These are phyloP conservation scores for Pseudomassariella vexata DNA, from an alignment of 2,329 filamentous ascomycete genomes.

Conservation along the genomic window DNA sequence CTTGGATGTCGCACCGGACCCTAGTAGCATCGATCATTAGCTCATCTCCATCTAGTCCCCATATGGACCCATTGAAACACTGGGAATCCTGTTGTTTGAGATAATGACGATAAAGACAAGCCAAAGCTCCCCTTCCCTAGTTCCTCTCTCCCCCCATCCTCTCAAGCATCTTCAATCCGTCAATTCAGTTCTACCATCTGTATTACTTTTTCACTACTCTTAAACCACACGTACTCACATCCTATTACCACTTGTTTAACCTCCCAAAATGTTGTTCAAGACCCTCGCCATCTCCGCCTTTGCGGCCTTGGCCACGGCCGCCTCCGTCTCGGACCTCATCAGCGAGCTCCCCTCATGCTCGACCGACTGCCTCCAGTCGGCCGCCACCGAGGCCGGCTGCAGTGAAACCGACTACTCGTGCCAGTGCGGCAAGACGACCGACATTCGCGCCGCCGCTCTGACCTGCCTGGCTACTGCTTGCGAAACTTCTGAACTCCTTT, in stretches of 20 bases:
- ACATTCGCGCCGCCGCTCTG: conserved; percentile 23
- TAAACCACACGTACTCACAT: neutral
- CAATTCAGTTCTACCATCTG: no score
- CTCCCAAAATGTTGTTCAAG: conserved; percentile 16
- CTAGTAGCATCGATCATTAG: no score
- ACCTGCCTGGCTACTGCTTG: conserved; percentile 30
- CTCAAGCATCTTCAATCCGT: no score
- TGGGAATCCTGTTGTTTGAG: no score
- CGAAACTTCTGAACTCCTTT: conserved; percentile 22
- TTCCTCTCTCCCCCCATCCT: no score
- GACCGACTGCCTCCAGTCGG: conserved; percentile 24
- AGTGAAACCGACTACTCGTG: conserved; percentile 24
- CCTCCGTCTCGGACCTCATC: conserved; percentile 12
- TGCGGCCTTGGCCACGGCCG: conserved; percentile 10
- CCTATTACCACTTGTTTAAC: no score
- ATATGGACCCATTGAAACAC: no score
- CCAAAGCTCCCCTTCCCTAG: no score
- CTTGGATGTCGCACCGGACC: no score
- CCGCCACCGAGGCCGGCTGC: conserved; percentile 23
- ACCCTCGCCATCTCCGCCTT: conserved; percentile 12
- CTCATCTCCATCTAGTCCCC: no score
- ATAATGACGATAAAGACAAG: no score
- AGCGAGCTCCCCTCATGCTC: conserved; percentile 27
- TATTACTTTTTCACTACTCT: no score
- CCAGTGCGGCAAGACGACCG: conserved; percentile 26